phyloP scores from a whole-genome alignment of 371 early-diverging fungal species.

The Rhizopus delemar region DNA sequence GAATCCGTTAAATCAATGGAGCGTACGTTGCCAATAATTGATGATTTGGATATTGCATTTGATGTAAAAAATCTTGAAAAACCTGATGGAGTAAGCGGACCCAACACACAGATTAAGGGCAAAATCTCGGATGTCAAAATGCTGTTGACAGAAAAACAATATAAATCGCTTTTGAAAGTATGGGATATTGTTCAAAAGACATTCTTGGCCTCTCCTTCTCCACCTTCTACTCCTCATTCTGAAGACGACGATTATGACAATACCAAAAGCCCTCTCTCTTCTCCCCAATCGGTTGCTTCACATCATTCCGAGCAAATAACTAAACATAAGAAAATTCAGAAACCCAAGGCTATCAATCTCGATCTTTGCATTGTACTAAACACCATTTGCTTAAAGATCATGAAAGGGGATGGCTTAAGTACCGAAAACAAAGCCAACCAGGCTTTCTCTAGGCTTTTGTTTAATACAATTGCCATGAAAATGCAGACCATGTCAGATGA shows the following conservation, averaged over 20 bases:
- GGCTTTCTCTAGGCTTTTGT: conserved; percentile 54
- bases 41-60: conserved; percentile 78
- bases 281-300: neutral
- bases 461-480: conserved; percentile 62
- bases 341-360: conserved; percentile 10
- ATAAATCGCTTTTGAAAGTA: conserved; percentile 69
- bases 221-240: neutral
- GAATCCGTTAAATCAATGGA: conserved; percentile 23
- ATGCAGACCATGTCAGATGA: conserved; percentile 63
- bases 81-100: conserved; percentile 31
- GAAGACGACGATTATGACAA: neutral
- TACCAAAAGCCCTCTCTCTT: neutral
- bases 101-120: conserved; percentile 63
- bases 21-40: conserved; percentile 69
- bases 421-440: conserved; percentile 12
- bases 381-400: conserved; percentile 47
- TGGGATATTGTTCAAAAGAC: conserved; percentile 60
- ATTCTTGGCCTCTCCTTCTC: conserved; percentile 43
- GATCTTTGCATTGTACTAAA: conserved; percentile 29
- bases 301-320: neutral
- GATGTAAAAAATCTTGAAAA: conserved; percentile 51
- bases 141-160: conserved; percentile 80
- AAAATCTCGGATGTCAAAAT: conserved; percentile 77
- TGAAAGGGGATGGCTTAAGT: conserved; percentile 56
- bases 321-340: no score